Evolutionary conservation across 2,329 filamentous ascomycete species (phyloP), one percentile per base, ranked within the genome.

Genomic region (Fusarium fracticaudum): DNA sequence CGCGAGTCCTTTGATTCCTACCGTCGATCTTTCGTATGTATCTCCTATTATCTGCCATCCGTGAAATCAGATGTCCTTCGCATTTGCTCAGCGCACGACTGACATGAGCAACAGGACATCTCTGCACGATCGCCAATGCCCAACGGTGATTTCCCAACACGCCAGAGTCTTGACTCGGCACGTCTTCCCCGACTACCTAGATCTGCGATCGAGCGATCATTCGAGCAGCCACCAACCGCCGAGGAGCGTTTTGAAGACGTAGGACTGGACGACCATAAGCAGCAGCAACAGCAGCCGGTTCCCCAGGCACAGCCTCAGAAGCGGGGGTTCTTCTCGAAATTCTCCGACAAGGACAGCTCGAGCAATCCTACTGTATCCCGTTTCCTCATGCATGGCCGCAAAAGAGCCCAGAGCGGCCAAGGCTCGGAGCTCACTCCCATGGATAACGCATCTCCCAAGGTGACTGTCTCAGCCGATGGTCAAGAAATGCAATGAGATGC

Each of bases 1-100:
- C 90, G 96, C 79, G 96, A 98, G 84, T 98, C 95, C 5, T 98
- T 98, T 80, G 96, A 98, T 82, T 98, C 95, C 7, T 98, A 98
- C 84, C 89, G 96, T 73, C 91, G 96, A 79, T 98, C 95, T 73
- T 98, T 98, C 86, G 96, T 98, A 89, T 77, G 92, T 87, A 38
- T 44, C 44, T 35, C 11, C 15, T 31, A 13, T 59, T 12, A n/a
- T 26, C 17, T 53, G 31, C 35, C 47, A 47, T 41, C 33, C 43
- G 26, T 55, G 15, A 17, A 33, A 24, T 22, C 40, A 24, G 24
- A 43, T 35, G 26, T 40, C 37, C 53, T 64, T 55, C 35, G 38
- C 59, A 35, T 55, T 53, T 35, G 22, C 45, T 37, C 54, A 45
- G 64, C 41, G 60, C 58, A 55, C 55, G 40, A 69, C 76, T 79